Evolutionary conservation across 768 basidiomycete genomes (phyloP).

Genomic region (Xerocomus spinulosus): DNA sequence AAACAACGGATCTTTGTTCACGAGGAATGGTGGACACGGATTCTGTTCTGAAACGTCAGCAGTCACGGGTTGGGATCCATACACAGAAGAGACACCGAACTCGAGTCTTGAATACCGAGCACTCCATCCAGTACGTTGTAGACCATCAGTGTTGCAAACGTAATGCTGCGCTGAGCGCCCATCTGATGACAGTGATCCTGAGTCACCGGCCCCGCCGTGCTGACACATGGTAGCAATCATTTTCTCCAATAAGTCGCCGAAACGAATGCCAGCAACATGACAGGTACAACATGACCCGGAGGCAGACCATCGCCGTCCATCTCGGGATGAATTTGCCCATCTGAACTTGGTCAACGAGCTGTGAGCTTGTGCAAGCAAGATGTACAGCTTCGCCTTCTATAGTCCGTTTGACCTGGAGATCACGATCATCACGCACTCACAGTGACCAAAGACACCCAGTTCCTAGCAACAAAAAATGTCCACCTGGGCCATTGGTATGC

Average conservation of each 20-base stretch:
- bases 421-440: neutral
- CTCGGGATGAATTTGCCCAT: conserved; percentile 1
- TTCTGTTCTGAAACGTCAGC: neutral
- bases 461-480: too few species aligned
- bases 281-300: conserved; percentile 1
- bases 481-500: too few species aligned
- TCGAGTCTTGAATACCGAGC: neutral
- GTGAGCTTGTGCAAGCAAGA: neutral
- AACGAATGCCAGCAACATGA: neutral
- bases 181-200: conserved; percentile 7
- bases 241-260: conserved; percentile 8
- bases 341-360: neutral
- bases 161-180: conserved; percentile 9
- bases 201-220: conserved; percentile 14
- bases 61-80: too few species aligned
- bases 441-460: too few species aligned
- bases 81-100: conserved; percentile 3
- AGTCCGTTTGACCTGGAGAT: neutral
- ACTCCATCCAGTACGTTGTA: conserved; percentile 4
- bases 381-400: neutral
- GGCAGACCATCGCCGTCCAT: neutral
- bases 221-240: conserved; percentile 6
- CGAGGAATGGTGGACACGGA: neutral
- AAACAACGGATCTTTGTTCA: neutral
- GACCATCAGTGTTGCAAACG: conserved; percentile 3